Conservation (phyloP, 2,329 filamentous ascomycete genomes). For the Monosporascus sp. region DNA sequence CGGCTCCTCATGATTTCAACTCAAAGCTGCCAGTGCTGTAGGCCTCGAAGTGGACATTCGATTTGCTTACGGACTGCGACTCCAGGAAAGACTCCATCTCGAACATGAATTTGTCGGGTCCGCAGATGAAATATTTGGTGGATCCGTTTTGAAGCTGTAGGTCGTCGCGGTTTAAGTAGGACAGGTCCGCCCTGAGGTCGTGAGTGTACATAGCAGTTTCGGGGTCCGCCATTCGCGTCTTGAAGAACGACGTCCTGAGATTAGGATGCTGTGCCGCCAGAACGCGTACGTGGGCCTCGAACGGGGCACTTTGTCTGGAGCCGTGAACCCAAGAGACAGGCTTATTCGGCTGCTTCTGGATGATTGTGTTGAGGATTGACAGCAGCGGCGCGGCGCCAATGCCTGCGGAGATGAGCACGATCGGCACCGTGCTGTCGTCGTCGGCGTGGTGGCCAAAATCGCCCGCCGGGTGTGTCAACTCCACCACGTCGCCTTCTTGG, state of each 20-base stretch:
- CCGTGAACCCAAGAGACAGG: slow-evolving; percentile 57
- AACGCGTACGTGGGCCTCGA: slow-evolving; percentile 45
- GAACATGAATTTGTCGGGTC: slow-evolving; percentile 49
- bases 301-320: slow-evolving; percentile 46
- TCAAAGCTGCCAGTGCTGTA: slow-evolving; percentile 42
- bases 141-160: slow-evolving; percentile 39
- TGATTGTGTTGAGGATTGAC: slow-evolving; percentile 53
- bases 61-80: slow-evolving; percentile 30
- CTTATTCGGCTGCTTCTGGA: slow-evolving; percentile 38
- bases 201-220: slow-evolving; percentile 42
- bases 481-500: slow-evolving; percentile 55
- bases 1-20: slow-evolving; percentile 12
- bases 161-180: slow-evolving; percentile 37
- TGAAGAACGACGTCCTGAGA: slow-evolving; percentile 43
- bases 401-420: slow-evolving; percentile 59
- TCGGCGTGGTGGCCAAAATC: slow-evolving; percentile 52
- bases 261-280: slow-evolving; percentile 32
- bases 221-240: slow-evolving; percentile 40
- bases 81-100: slow-evolving; percentile 42
- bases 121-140: slow-evolving; percentile 51
- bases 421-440: slow-evolving; percentile 36
- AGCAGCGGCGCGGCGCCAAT: slow-evolving; percentile 56
- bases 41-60: slow-evolving; percentile 40
- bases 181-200: slow-evolving; percentile 42
- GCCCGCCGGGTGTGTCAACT: slow-evolving; percentile 62